Evolutionary conservation across 1,139 yeast species (phyloP), one percentile per base, ranked within the genome.

Genomic region (Entelexis sorbosivorans): DNA sequence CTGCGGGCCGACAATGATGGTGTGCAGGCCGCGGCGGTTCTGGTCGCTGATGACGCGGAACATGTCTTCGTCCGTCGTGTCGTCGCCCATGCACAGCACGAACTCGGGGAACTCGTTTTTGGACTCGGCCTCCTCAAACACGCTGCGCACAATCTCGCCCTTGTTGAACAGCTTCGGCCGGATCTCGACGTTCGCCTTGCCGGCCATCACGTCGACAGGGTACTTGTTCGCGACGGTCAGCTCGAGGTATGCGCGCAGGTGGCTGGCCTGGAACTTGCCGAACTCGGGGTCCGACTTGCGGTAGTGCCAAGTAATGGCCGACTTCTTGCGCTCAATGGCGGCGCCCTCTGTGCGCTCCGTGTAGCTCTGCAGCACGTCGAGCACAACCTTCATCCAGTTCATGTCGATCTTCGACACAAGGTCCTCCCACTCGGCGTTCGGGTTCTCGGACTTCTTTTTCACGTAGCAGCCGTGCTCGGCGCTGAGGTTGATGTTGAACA

Each of bases 391-490:
- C 67, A 89, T 96, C 99, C 99, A 93, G 28, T 89, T 74, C 96
- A 91, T 88, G 68, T 91, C 96, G 58, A 81, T 74, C 39, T 79
- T 71, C 50, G 80, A 89, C 2, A 96, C 83, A 56, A 93, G 73
- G 63, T 91, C 91, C 39, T 78, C 75, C 99, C 99, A 93, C 28
- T 75, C 70, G 9, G 66, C 63, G 9, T 63, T 58, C 11, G 55
- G 51, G 17, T 52, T 42, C 22, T 42, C 26, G 5, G 80, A 79
- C 14, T 82, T 75, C 57, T 78, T 82, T 62, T 83, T 83, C 76
- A 91, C 77, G 63, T 91, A 93, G 63, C 97, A 89, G 11, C 99
- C 99, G 66, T 93, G 99, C 65, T 93, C 99, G 0, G 98, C 97
- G 54, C 93, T 81, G 53, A 93, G 73, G 1, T 96, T 96, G 38